Evolutionary conservation across 345 rosid genomes (phyloP).

Genomic region (Leavenworthia alabamica): DNA sequence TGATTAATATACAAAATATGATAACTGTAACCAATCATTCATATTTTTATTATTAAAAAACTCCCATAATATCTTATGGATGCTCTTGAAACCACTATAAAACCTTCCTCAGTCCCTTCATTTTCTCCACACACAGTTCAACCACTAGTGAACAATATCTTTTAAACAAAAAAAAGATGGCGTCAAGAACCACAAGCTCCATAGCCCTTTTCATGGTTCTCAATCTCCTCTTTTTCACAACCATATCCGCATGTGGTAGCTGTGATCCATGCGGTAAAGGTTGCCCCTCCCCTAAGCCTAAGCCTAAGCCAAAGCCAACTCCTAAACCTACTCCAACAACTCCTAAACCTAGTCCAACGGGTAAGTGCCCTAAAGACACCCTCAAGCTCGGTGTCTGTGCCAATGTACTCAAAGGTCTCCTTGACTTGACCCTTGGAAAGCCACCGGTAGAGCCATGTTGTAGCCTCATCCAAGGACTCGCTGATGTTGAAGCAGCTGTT

Average conservation of each 20-base stretch:
- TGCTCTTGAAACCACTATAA: slow-evolving; percentile 21
- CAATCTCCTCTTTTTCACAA: slow-evolving; percentile 27
- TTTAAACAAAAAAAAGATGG: slow-evolving; percentile 19
- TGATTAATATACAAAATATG: neutral
- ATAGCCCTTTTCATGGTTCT: slow-evolving; percentile 29
- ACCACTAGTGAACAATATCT: slow-evolving; percentile 10
- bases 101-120: slow-evolving; percentile 4
- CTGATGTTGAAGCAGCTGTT: slow-evolving; percentile 47
- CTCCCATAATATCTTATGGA: neutral
- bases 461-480: slow-evolving; percentile 41
- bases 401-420: slow-evolving; percentile 42
- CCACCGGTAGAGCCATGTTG: slow-evolving; percentile 52
- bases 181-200: slow-evolving; percentile 23
- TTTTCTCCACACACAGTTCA: slow-evolving; percentile 20
- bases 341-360: slow-evolving; percentile 30
- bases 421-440: slow-evolving; percentile 39
- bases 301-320: slow-evolving; percentile 28
- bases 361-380: slow-evolving; percentile 43
- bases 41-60: neutral
- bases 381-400: slow-evolving; percentile 51
- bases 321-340: slow-evolving; percentile 33
- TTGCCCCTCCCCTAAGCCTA: slow-evolving; percentile 53
- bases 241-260: slow-evolving; percentile 32
- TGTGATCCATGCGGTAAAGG: slow-evolving; percentile 36
- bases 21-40: slow-evolving; percentile 1